Base-by-base conservation (phyloP, 2,329 filamentous ascomycete species). In the Botrytis fabae region DNA sequence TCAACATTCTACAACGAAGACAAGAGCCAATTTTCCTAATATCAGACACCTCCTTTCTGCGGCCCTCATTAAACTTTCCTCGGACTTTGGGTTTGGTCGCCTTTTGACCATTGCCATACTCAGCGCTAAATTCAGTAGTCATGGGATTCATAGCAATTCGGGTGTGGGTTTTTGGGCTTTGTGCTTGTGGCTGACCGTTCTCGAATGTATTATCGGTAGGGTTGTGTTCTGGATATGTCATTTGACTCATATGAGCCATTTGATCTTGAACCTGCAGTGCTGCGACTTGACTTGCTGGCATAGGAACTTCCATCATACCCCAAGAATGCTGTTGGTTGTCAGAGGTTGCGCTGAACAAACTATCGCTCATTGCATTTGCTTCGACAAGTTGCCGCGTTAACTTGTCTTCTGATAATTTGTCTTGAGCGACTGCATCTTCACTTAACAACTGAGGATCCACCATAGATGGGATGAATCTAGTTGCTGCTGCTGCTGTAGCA, bases 11-110 rank as follows among this genome's bases (percentile, higher is more conserved):
- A 78, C 90, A 92, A 62, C 90, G 84, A 70, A 91, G 90, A 76
- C 90, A 92, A 20, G 90, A 89, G 9, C 90, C 90, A 51, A 89
- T 86, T 77, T 89, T 89, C 38, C 90, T 86, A 35, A 91, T 88
- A 75, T 89, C 87, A 76, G 90, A 88, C 2, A 92, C 89, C 78
- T 91, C 88, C 78, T 88, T 90, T 35, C 90, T 84, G n/a, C 90
- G 84, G 1, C 82, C 83, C 8, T 87, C 83, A 32, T 86, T 87
- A 76, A 91, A 91, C 14, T 87, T 84, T 6, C 88, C 87, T 16
- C 89, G 85, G 12, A 85, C 85, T 76, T 90, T 88, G 7, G 77
- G 80, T 63, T 78, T 80, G 18, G 73, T 74, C 7, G 74, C 40
- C 48, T 78, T 78, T 44, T 78, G 75, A 6, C 78, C 79, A 75